Percentiles rank a stretch among this genome's conserved stretches.
These are phyloP conservation scores for Aspergillus spinulosporus DNA, from an alignment of 2,329 filamentous ascomycete species.

Conservation along the genomic window DNA sequence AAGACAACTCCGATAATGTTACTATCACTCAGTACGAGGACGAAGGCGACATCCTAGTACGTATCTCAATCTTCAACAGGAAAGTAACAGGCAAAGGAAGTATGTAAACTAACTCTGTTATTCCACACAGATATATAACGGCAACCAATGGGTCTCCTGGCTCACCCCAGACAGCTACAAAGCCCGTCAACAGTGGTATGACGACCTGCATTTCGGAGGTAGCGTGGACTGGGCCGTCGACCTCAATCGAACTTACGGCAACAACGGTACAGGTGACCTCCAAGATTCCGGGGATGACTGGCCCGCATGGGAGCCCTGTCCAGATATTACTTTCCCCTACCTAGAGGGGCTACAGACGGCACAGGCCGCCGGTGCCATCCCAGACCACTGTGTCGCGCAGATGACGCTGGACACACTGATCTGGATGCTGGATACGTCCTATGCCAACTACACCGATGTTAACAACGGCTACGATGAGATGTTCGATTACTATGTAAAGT, in stretches of 20 bases:
- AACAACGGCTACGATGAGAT: constrained; percentile 13
- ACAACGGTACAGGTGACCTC: constrained; percentile 2
- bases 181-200: constrained; percentile 21
- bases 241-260: constrained; percentile 10
- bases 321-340: not conserved
- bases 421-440: constrained; percentile 1
- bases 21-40: constrained; percentile 4
- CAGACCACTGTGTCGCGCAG: not conserved
- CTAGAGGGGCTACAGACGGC: not conserved
- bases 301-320: not conserved
- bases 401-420: not conserved
- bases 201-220: constrained; percentile 34
- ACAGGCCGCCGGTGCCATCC: not conserved
- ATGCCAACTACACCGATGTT: constrained; percentile 12
- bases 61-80: not conserved
- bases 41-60: constrained; percentile 3
- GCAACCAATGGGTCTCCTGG: constrained; percentile 34
- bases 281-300: not conserved
- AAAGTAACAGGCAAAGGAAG: not conserved
- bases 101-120: too few species aligned
- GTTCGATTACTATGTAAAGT: too few species aligned
- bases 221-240: constrained; percentile 42
- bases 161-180: constrained; percentile 28
- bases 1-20: not conserved
- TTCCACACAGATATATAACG: constrained; percentile 5